Percentiles rank a stretch among this genome's conserved stretches.
Evolutionary conservation across 768 basidiomycete genomes (phyloP).

Genomic region (Boletus pseudopeckii): DNA sequence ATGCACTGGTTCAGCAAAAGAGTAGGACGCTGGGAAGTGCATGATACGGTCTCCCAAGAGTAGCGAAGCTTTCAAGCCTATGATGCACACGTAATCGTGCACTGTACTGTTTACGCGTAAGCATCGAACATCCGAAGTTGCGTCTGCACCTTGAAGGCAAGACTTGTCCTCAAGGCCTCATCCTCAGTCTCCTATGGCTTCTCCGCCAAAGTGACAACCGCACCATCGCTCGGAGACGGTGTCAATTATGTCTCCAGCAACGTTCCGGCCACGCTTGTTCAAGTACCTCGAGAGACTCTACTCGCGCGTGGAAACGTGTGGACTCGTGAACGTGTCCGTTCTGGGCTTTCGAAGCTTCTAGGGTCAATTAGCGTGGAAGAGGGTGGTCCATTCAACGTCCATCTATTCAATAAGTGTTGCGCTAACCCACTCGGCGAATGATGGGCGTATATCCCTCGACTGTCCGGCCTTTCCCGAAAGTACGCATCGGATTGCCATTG

Average conservation of each 20-base stretch:
- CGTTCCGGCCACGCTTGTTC: slow-evolving; percentile 19
- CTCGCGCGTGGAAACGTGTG: slow-evolving; percentile 21
- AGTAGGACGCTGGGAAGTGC: too few relatives aligned
- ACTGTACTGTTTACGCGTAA: too few relatives aligned
- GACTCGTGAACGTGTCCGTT: slow-evolving; percentile 15
- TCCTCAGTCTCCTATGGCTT: slow-evolving; percentile 30
- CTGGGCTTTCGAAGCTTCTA: slow-evolving; percentile 31
- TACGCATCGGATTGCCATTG: too few relatives aligned
- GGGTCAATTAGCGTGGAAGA: slow-evolving; percentile 22
- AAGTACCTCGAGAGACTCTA: slow-evolving; percentile 24
- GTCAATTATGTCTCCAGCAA: slow-evolving; percentile 48
- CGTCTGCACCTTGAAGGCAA: too few relatives aligned
- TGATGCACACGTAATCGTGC: too few relatives aligned
- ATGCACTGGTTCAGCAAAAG: too few relatives aligned
- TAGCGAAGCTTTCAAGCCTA: too few relatives aligned
- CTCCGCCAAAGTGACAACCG: slow-evolving; percentile 38
- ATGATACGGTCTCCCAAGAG: too few relatives aligned
- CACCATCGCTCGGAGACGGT: slow-evolving; percentile 62
- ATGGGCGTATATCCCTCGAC: slow-evolving; percentile 5
- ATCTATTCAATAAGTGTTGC: slow-evolving; percentile 46
- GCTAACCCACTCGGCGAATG: slow-evolving; percentile 38
- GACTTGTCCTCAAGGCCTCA: slow-evolving; percentile 63
- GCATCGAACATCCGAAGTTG: too few relatives aligned
- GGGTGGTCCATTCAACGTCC: slow-evolving; percentile 6
- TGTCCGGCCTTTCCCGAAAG: too few relatives aligned